A percentile compares a stretch with the other conserved stretches of the same genome.
These are phyloP conservation scores for Aspergillus neotritici DNA, from an alignment of 2,329 filamentous ascomycete genomes.

Conservation along the genomic window DNA sequence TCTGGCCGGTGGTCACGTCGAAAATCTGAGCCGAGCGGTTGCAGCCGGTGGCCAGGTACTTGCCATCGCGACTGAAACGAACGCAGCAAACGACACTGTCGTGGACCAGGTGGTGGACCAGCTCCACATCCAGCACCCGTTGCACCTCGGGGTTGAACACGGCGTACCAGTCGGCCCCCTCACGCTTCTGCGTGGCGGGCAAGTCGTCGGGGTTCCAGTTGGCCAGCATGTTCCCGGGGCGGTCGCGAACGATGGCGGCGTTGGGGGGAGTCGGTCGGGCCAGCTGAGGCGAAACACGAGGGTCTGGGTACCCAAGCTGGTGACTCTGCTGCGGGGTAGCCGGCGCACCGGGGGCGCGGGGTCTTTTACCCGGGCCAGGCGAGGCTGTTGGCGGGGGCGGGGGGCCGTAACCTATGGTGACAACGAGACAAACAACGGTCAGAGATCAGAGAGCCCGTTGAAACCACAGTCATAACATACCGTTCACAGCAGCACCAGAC, in stretches of 20 bases:
- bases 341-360: conserved; percentile 59
- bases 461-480: conserved; percentile 40
- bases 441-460: conserved; percentile 39
- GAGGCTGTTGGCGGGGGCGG: conserved; percentile 82
- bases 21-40: conserved; percentile 99
- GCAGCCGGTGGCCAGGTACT: conserved; percentile 93
- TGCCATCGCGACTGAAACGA: conserved; percentile 90
- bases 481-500: conserved; percentile 58
- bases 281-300: conserved; percentile 76
- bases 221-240: conserved; percentile 66
- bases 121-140: conserved; percentile 83
- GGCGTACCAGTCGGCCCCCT: conserved; percentile 87
- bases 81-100: conserved; percentile 98
- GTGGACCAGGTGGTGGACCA: conserved; percentile 87
- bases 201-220: conserved; percentile 84
- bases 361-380: conserved; percentile 73
- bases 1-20: conserved; percentile 79
- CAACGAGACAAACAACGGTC: conserved; percentile 39
- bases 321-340: conserved; percentile 90
- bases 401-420: conserved; percentile 61
- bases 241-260: conserved; percentile 45
- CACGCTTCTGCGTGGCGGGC: conserved; percentile 80
- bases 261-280: conserved; percentile 71
- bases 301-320: conserved; percentile 77
- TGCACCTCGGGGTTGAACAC: conserved; percentile 93